Evolutionary conservation across 2,329 filamentous ascomycete genomes (phyloP).

Genomic region (Chaetomiaceae sp.): DNA sequence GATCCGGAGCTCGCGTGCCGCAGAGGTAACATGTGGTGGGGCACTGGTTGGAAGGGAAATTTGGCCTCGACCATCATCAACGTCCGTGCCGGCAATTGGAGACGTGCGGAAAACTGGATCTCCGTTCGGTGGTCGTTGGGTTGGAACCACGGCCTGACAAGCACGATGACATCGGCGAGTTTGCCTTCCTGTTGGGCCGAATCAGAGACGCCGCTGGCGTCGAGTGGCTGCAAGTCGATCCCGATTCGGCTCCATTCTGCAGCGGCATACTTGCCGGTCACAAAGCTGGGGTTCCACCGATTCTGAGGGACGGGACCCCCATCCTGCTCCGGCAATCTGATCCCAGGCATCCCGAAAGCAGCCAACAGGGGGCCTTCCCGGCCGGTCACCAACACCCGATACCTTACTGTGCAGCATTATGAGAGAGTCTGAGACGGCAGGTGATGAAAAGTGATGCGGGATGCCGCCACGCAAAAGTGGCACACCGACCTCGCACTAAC

Average conservation of each 20-base stretch:
- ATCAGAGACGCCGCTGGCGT: constrained; percentile 8
- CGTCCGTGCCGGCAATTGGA: not conserved
- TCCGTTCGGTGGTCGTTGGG: not conserved
- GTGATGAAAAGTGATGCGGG: too few relatives aligned
- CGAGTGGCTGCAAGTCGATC: constrained; percentile 20
- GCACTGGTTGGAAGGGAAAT: not conserved
- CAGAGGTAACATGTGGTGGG: not conserved
- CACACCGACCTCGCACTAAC: too few relatives aligned
- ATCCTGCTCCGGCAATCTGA: constrained; percentile 11
- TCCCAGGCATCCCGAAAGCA: constrained; percentile 2
- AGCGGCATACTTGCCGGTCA: not conserved
- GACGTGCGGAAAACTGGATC: not conserved
- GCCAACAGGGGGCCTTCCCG: constrained; percentile 12
- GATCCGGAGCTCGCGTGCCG: constrained; percentile 14
- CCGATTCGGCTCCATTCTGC: constrained; percentile 19
- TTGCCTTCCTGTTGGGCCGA: constrained; percentile 3
- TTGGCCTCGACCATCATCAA: not conserved
- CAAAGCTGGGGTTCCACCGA: not conserved
- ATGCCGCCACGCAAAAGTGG: too few relatives aligned
- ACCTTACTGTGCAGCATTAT: too few relatives aligned
- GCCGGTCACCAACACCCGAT: not conserved
- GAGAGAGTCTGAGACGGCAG: too few relatives aligned
- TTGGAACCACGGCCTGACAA: not conserved
- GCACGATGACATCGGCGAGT: not conserved
- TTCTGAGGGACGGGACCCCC: not conserved